Conservation (phyloP, 768 basidiomycete genomes). For the Tulasnella sp. region DNA sequence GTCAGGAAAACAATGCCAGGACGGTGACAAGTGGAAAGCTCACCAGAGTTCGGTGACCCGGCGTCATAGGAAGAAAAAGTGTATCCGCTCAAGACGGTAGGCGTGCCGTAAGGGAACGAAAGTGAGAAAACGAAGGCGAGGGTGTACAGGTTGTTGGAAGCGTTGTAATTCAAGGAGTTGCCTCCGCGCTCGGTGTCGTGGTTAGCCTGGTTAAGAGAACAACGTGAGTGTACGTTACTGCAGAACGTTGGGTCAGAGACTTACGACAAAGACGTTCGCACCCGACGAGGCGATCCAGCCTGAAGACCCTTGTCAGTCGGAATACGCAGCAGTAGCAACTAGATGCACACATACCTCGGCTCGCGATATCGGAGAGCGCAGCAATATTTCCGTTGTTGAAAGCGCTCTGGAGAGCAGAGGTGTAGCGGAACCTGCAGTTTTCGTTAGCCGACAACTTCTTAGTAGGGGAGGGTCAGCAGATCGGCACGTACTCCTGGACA, state of each 20-base stretch:
- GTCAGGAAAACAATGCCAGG: not conserved
- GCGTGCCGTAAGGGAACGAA: conserved; percentile 48
- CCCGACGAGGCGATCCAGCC: conserved; percentile 44
- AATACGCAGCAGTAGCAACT: not conserved
- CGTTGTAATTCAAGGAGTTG: conserved; percentile 43
- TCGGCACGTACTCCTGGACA: conserved; percentile 45
- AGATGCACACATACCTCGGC: conserved; percentile 26
- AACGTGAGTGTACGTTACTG: not conserved
- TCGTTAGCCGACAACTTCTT: not conserved
- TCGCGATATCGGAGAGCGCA: conserved; percentile 32
- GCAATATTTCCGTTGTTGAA: conserved; percentile 44
- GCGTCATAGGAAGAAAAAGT: conserved; percentile 31
- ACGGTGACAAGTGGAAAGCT: not conserved
- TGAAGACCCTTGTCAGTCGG: conserved; percentile 17
- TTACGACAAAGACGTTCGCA: conserved; percentile 50
- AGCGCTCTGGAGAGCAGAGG: conserved; percentile 38
- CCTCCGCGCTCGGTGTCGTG: conserved; percentile 60
- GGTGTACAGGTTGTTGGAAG: conserved; percentile 53
- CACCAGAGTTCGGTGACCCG: conserved; percentile 51
- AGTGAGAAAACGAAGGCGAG: conserved; percentile 53
- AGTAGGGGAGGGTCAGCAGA: not conserved
- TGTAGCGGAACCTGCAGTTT: conserved; percentile 43
- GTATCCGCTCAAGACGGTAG: conserved; percentile 51
- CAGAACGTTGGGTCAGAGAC: not conserved
- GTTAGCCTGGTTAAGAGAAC: conserved; percentile 29